Evolutionary conservation across 1,284 basidiomycete genomes (phyloP), one percentile per base, ranked within the genome.

Genomic region (Phenoliferia sp.): DNA sequence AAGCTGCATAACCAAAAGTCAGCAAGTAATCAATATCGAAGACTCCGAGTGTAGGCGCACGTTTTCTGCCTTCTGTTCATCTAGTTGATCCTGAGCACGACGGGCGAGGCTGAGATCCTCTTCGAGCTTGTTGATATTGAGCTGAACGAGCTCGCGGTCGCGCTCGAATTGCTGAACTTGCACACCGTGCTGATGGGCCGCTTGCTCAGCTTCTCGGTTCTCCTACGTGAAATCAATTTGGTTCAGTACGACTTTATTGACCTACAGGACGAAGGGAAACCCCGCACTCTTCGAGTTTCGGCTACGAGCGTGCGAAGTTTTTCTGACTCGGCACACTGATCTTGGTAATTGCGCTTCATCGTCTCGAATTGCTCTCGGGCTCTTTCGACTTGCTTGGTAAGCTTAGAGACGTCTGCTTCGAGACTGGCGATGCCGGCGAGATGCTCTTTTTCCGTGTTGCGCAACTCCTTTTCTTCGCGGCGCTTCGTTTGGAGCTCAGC

Each of bases 21-120:
- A 22, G 55, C 56, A 62, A 32, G n/a, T 35, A 26, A 15, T 2
- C 3, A 12, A 10, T 2, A 28, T 0, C 1, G 17, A 2, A 35
- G 16, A n/a, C 12, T 19, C 1, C 17, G n/a, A 10, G 54, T 10
- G 33, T 9, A 7, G 32, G 32, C 68, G 56, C 29, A 94, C 77
- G 75, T 94, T 95, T 82, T 94, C 91, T 75, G 91, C 89, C 80
- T 93, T 94, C 80, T 94, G 92, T 72, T 88, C 88, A 65, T 93
- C 90, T 39, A 94, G 84, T 67, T 87, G 84, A 0, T 81, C 82
- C 64, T 90, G 86, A 0, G 88, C 86, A 69, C 86, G 84, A 58
- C 88, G 85, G 1, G 90, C 89, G 26, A 85, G 73, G 2, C 76
- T 77, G 2, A 94, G 82, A 68, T 93, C 90, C 7, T 78, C 74